Evolutionary conservation across 2,329 filamentous ascomycete genomes (phyloP), one percentile per base, ranked within the genome.

Genomic region (Trichophyton equinum): DNA sequence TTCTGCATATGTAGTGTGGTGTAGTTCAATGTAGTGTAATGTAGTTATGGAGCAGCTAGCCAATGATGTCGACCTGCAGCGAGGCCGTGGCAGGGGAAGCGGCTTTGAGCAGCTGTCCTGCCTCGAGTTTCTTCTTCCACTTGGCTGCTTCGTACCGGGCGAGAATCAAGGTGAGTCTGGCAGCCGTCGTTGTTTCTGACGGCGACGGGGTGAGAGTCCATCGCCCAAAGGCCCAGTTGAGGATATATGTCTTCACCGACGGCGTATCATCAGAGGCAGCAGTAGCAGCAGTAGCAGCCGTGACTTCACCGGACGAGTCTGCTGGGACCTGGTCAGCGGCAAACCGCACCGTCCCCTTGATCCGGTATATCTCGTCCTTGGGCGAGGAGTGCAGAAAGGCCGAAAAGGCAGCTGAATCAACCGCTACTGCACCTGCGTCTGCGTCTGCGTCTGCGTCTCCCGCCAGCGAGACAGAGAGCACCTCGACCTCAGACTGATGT

Each of bases 201-300:
- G 85, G 76, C 1, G 67, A 65, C 1, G 82, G 79, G 1, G 91
- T 95, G 70, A 92, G 96, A 0, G 85, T 95, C 92, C 94, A 99
- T 33, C 94, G 82, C 0, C 91, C 91, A 75, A 99, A 99, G 0
- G 94, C 94, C 94, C 94, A 99, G 73, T 99, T 99, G 62, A 99
- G 81, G 51, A 99, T 96, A 71, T 94, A 96, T 60, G 88, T 80
- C 15, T 74, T 73, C 20, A 59, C 62, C 40, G n/a, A 27, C 25
- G n/a, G 40, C 6, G 27, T 22, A 22, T 22, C 27, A 7, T 42
- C 5, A 18, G 61, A 30, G 27, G 18, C 59, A 9, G 47, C 6
- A 7, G 6, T 5, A 27, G 27, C 25, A 25, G 25, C 25, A 5
- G 3, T 6, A 30, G 49, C 51, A 55, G 64, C 76, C 9, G 83